Evolutionary conservation across 2,329 filamentous ascomycete species (phyloP), one percentile per base, ranked within the genome.

Genomic region (Paracorniculantispora psalliotae): DNA sequence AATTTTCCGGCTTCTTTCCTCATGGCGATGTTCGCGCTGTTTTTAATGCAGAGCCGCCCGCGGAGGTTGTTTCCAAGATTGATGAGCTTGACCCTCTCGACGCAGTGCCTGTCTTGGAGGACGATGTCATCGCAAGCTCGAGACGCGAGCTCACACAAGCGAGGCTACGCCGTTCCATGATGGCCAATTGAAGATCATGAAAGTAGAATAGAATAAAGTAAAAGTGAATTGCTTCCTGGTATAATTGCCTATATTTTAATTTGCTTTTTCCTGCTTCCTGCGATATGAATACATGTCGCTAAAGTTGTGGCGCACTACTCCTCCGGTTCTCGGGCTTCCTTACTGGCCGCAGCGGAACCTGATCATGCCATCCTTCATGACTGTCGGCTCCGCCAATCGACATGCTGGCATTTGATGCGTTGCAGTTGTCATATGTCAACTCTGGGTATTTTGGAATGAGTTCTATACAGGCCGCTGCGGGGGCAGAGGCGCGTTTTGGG

Each of bases 11-110:
- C 26, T 70, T 75, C 52, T 74, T 78, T n/a, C 83, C 83, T 2
- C 84, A 87, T 66, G 82, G 81, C 1, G 84, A 86, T 64, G 71
- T 86, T 37, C 79, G 83, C 59, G 79, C 81, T 1, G 83, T 86
- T 1, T 86, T 87, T 62, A 81, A 85, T 50, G 75, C 78, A 10
- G 77, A 83, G 44, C 81, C 83, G n/a, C 82, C 84, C 15, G 73
- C 77, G 50, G 66, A 68, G 1, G 63, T 74, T 13, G 61, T 69
- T 7, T 67, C 71, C 55, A 68, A 68, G 35, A 70, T 73, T n/a
- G 72, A 70, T 30, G 66, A 70, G 52, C 62, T 73, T 10, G 71
- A 73, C 50, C 69, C 70, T 1, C 55, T 73, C 33, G 68, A 68
- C 28, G 71, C 72, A 26, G 68, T 73, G 19, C 68, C 68, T 1